Evolutionary conservation across 2,329 filamentous ascomycete species (phyloP).

Genomic region (Lachnellula suecica): DNA sequence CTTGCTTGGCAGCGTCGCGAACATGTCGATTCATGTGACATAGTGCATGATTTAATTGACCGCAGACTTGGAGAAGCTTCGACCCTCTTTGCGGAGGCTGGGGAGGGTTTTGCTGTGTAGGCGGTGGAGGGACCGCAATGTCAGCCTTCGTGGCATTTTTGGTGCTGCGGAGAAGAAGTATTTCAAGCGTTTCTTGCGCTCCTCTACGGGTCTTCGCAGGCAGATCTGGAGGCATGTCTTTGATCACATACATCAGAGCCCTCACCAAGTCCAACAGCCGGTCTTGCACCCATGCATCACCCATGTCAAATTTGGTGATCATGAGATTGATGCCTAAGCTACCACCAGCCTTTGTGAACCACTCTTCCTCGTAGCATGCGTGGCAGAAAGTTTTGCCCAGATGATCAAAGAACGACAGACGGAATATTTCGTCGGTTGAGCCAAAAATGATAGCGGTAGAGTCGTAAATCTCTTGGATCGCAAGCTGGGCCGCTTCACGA

Average conservation of each 20-base stretch:
- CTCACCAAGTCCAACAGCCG: conserved; percentile 87
- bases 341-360: conserved; percentile 96
- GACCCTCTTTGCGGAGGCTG: conserved; percentile 58
- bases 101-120: conserved; percentile 54
- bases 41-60: conserved; percentile 82
- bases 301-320: conserved; percentile 80
- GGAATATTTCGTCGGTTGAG: conserved; percentile 66
- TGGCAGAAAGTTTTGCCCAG: conserved; percentile 86
- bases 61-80: conserved; percentile 74
- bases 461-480: conserved; percentile 76
- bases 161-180: conserved; percentile 76
- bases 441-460: conserved; percentile 79
- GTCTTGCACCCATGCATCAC: conserved; percentile 77
- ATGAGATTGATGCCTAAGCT: conserved; percentile 87
- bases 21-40: conserved; percentile 96
- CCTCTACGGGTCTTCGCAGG: conserved; percentile 84
- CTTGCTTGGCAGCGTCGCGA: conserved; percentile 79
- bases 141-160: conserved; percentile 81
- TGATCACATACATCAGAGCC: conserved; percentile 95
- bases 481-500: conserved; percentile 77
- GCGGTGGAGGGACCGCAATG: conserved; percentile 47
- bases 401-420: conserved; percentile 81
- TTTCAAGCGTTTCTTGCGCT: conserved; percentile 79
- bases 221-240: conserved; percentile 93
- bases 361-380: conserved; percentile 95